These are phyloP conservation scores for Pichia sp. DNA, from an alignment of 1,139 yeast genomes.

Conservation along the genomic window DNA sequence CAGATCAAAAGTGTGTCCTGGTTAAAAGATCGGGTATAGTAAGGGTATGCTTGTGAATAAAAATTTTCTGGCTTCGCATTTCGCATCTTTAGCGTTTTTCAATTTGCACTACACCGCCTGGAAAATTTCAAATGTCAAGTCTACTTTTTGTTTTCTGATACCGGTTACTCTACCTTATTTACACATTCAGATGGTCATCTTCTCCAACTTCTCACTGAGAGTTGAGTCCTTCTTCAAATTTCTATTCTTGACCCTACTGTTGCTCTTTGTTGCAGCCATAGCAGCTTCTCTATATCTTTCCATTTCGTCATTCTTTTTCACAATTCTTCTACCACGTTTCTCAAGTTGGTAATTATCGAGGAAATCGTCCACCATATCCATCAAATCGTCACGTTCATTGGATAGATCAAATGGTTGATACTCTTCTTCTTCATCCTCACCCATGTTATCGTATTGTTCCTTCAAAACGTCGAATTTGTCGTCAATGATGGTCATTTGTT, in stretches of 20 bases:
- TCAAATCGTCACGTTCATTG: constrained; percentile 74
- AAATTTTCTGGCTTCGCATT: too few relatives aligned
- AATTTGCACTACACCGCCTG: too few relatives aligned
- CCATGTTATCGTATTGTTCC: constrained; percentile 54
- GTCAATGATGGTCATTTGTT: constrained; percentile 80
- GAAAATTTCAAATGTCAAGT: too few relatives aligned
- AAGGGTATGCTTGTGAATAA: too few relatives aligned
- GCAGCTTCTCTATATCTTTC: constrained; percentile 57
- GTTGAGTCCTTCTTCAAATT: constrained; percentile 1
- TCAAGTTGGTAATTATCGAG: constrained; percentile 82
- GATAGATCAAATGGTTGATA: constrained; percentile 63
- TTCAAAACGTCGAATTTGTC: constrained; percentile 79
- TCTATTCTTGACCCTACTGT: constrained; percentile 7
- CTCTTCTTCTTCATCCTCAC: constrained; percentile 43
- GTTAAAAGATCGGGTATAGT: too few relatives aligned
- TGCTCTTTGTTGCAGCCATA: constrained; percentile 48
- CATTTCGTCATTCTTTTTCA: constrained; percentile 55
- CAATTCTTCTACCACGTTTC: constrained; percentile 72
- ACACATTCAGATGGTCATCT: too few relatives aligned
- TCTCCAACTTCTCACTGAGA: constrained; percentile 5
- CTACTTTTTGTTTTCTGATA: too few relatives aligned
- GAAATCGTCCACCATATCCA: constrained; percentile 83
- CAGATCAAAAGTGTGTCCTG: too few relatives aligned
- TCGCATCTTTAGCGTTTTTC: too few relatives aligned
- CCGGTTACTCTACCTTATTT: background rate